Base-by-base conservation (phyloP, 768 basidiomycete genomes). In the Candolleomyces eurysporus region DNA sequence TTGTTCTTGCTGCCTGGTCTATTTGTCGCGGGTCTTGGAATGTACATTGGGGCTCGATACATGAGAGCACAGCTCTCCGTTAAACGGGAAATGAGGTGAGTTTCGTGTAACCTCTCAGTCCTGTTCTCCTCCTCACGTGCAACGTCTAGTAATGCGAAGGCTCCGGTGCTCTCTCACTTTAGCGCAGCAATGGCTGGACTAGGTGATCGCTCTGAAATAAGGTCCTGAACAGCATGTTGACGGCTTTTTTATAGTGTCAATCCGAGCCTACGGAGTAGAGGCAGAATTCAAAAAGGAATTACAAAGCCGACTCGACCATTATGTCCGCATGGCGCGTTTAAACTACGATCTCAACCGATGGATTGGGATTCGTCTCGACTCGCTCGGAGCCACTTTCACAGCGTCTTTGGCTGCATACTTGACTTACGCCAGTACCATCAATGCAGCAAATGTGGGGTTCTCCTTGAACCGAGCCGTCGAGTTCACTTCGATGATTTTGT, bases 241-340 rank as follows among this genome's bases (percentile, higher is more conserved):
- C n/a, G 11, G 10, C 46, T n/a, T 21, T 48, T 5, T 26, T 26
- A 26, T 30, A 82, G 82, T 72, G n/a, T 81, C 87, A 7, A 84
- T 91, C 60, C 78, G 88, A 26, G 89, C 89, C 0, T 91, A 87
- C 67, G 83, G 84, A 2, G 85, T 84, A 6, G 81, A 89, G 72
- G 70, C 78, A 32, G 66, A 73, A 7, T 88, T 81, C 75, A 81
- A 69, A 65, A 61, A 60, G 52, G 78, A 84, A 63, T 80, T 83
- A 49, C 71, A 75, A 42, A 77, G 84, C n/a, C n/a, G 9, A 84
- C 89, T 46, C n/a, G 83, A 91, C 68, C 78, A 76, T 36, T 87
- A 81, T 61, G 75, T 75, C 14, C 74, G 79, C 49, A 69, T 80
- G 7, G 73, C 80, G 7, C 68, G 82, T 17, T 76, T 77, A 1